Evolutionary conservation across 768 basidiomycete genomes (phyloP).

Genomic region (Tylopilus sp.): DNA sequence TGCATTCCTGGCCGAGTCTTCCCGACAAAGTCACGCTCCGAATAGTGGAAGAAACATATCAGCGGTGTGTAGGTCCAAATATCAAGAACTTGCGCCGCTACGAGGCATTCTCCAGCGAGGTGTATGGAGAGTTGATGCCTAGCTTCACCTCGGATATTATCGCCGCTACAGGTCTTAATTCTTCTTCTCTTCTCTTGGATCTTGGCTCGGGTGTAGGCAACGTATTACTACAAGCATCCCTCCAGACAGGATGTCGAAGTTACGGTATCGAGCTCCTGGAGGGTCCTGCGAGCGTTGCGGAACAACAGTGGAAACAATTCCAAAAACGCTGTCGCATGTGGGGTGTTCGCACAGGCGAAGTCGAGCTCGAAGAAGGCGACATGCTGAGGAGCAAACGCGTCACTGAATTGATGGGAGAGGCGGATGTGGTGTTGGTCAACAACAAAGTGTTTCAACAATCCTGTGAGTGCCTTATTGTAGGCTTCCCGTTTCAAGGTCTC

Average conservation of each 20-base stretch:
- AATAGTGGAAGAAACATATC: constrained; percentile 88
- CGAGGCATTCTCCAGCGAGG: constrained; percentile 77
- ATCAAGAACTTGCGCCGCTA: constrained; percentile 79
- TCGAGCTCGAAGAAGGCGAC: constrained; percentile 81
- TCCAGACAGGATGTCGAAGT: constrained; percentile 74
- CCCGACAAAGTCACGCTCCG: constrained; percentile 67
- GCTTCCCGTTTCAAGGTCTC: too few species aligned
- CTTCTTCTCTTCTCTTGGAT: constrained; percentile 71
- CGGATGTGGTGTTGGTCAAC: constrained; percentile 90
- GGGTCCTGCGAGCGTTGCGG: constrained; percentile 77
- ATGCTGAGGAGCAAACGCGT: constrained; percentile 72
- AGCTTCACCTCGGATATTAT: constrained; percentile 59
- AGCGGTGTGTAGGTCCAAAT: constrained; percentile 88
- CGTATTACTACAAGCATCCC: constrained; percentile 74
- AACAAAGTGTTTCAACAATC: constrained; percentile 80
- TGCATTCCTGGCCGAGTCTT: constrained; percentile 53
- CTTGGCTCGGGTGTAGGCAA: constrained; percentile 87
- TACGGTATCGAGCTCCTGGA: constrained; percentile 81
- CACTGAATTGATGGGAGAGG: constrained; percentile 65
- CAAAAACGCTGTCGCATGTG: constrained; percentile 83
- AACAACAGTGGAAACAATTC: constrained; percentile 71
- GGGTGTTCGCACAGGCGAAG: constrained; percentile 74
- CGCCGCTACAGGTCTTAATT: constrained; percentile 44
- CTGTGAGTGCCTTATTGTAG: constrained; percentile 49
- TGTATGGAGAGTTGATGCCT: constrained; percentile 89